A percentile compares a stretch with the other conserved stretches of the same genome.
Evolutionary conservation across 345 rosid genomes (phyloP).

Genomic region (Gossypioides kirkii): DNA sequence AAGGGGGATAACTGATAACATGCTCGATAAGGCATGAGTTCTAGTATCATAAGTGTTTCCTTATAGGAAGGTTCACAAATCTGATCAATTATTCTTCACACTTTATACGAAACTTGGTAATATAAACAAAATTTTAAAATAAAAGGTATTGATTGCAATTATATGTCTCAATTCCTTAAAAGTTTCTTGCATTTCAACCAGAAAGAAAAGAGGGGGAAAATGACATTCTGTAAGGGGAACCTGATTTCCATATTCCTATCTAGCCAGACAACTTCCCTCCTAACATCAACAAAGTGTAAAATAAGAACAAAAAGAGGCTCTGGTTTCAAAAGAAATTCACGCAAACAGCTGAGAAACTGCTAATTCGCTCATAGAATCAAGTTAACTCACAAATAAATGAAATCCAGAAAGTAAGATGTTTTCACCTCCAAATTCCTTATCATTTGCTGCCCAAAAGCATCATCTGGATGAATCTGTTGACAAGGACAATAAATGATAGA

Average conservation of each 20-base stretch:
- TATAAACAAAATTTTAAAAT: not conserved
- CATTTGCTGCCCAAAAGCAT: constrained; percentile 99
- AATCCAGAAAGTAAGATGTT: constrained; percentile 15
- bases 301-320: not conserved
- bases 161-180: not conserved
- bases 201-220: not conserved
- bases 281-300: not conserved
- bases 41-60: not conserved
- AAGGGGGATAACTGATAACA: not conserved
- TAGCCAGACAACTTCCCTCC: not conserved
- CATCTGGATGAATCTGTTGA: constrained; percentile 85
- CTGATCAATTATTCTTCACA: not conserved
- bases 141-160: not conserved
- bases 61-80: not conserved
- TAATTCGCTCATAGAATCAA: not conserved
- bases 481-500: constrained; percentile 19
- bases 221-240: not conserved
- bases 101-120: not conserved
- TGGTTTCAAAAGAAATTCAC: not conserved
- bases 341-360: not conserved
- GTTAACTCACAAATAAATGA: constrained; percentile 1
- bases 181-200: not conserved
- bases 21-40: not conserved
- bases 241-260: not conserved
- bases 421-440: constrained; percentile 88